A percentile compares a stretch with the other conserved stretches of the same genome.
Evolutionary conservation across 1,139 yeast genomes (phyloP).

Genomic region (Spencermartinsiella ligniputridi): DNA sequence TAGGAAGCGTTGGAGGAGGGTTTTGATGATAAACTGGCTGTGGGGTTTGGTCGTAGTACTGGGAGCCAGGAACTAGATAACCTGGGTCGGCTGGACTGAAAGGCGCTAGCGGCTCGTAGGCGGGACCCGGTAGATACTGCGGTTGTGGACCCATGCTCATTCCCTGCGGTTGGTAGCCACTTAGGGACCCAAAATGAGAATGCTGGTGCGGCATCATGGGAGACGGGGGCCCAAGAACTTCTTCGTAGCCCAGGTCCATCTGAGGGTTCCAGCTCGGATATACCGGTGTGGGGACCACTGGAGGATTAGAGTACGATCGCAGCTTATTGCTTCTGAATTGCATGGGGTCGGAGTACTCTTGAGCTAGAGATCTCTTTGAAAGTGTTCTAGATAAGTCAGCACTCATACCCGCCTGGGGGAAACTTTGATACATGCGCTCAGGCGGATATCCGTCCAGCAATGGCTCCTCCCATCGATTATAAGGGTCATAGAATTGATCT

Average conservation of each 20-base stretch:
- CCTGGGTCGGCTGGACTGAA: neutral
- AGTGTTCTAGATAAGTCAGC: constrained; percentile 1
- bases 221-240: neutral
- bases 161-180: constrained; percentile 2
- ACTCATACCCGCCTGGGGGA: neutral
- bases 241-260: neutral
- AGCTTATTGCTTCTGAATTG: constrained; percentile 4
- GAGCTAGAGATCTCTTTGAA: constrained; percentile 1
- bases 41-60: constrained; percentile 2
- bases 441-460: neutral
- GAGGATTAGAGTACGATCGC: constrained; percentile 11
- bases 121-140: neutral
- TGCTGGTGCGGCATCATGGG: neutral
- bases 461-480: neutral
- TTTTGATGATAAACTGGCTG: constrained; percentile 10
- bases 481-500: neutral
- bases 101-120: neutral
- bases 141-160: neutral
- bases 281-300: constrained; percentile 2
- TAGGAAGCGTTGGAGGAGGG: constrained; percentile 5
- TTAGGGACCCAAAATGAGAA: neutral
- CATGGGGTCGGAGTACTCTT: neutral
- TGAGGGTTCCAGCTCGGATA: constrained; percentile 4
- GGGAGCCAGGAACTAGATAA: neutral
- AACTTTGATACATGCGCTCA: neutral